Evolutionary conservation across 352 stramenopile genomes (phyloP).

Genomic region (Ophiocytium majus): DNA sequence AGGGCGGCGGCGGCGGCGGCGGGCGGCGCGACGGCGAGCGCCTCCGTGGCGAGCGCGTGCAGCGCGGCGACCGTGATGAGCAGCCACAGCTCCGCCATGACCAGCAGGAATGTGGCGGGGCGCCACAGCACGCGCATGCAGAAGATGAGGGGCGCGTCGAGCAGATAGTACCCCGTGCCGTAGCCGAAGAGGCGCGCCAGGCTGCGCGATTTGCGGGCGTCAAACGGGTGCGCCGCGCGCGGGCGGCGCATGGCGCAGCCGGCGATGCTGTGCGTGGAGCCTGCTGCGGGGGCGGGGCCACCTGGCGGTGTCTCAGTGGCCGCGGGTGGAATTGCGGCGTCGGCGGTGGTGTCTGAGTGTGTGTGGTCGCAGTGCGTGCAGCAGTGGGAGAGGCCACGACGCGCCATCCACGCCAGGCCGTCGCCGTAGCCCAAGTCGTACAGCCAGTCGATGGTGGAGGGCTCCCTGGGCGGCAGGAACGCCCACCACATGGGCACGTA

Average conservation of each 20-base stretch:
- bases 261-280: neutral
- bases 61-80: constrained; percentile 9
- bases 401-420: constrained; percentile 53
- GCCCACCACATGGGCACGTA: constrained; percentile 60
- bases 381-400: constrained; percentile 25
- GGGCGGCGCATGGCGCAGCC: constrained; percentile 42
- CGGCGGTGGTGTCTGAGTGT: neutral
- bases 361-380: constrained; percentile 35
- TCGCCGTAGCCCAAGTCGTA: constrained; percentile 60
- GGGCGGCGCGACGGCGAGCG: neutral
- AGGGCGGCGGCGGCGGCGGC: neutral
- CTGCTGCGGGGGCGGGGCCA: neutral
- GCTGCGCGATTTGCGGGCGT: constrained; percentile 22
- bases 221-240: constrained; percentile 34
- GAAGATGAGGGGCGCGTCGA: constrained; percentile 53
- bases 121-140: constrained; percentile 54
- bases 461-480: constrained; percentile 49
- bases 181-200: constrained; percentile 55
- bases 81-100: constrained; percentile 48
- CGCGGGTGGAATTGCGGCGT: neutral
- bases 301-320: neutral
- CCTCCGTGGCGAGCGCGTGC: neutral
- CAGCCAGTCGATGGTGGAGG: constrained; percentile 58
- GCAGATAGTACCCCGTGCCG: constrained; percentile 27
- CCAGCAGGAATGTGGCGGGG: constrained; percentile 45